Base-by-base conservation (phyloP, 1,284 basidiomycete genomes). In the Puccinia hordei region DNA sequence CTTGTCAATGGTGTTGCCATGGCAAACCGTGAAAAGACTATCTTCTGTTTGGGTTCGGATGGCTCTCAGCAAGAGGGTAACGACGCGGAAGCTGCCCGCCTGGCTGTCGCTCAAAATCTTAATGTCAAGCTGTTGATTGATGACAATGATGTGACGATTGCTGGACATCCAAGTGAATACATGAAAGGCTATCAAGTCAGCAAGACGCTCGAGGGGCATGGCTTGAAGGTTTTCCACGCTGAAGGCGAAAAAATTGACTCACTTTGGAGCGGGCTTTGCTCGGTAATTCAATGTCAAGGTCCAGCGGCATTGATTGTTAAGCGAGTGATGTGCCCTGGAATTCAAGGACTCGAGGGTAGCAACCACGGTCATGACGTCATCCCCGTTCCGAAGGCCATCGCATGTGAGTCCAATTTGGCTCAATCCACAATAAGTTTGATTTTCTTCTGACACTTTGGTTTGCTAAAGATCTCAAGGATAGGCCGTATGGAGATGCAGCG, bases 31-130 rank as follows among this genome's bases (percentile, higher is more conserved):
- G 89, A 90, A 83, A 92, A 92, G 86, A 89, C 89, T 69, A 87
- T 93, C 22, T 93, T 93, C 87, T 89, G 91, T 84, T 88, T 94
- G 27, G 93, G 93, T 8, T 94, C 92, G 0, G 93, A 94, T 84
- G 92, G 92, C 27, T 93, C 92, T 13, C 92, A 93, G 85, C 92
- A 94, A 86, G 93, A 94, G 86, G 92, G 92, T 41, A 91, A 94
- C 84, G 92, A 94, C 83, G 92, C 93, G 2, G 93, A 94, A 85
- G 93, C 93, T 44, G 93, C 93, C 17, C 88, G 92, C 55, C 88
- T 94, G 53, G 92, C 92, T 24, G 93, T 93, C 55, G 92, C 92
- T 2, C 90, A 93, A 84, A 86, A 88, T 73, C 87, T 94, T 81
- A 93, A 93, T 84, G 89, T 94, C 85, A 94, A 94, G 86, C 87